These are phyloP conservation scores for Petrea volubilis DNA, from an alignment of 257 asterid genomes.

Conservation along the genomic window DNA sequence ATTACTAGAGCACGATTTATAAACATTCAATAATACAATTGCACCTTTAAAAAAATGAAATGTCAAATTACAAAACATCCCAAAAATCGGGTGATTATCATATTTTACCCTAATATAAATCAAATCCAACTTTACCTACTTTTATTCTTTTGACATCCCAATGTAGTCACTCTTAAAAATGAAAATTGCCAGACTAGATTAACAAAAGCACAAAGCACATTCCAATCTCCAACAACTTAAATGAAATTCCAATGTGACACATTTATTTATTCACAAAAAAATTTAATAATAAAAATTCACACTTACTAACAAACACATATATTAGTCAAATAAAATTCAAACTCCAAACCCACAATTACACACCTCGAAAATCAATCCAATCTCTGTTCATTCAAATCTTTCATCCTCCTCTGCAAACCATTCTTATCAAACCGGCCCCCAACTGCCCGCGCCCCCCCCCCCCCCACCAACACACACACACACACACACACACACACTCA, in stretches of 20 bases:
- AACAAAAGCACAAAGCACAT: not conserved
- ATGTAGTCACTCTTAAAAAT: not conserved
- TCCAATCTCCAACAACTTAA: not conserved
- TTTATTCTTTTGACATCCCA: slow-evolving; percentile 27
- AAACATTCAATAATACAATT: too few species aligned
- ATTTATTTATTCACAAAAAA: not conserved
- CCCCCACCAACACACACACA: not conserved
- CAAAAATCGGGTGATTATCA: too few species aligned
- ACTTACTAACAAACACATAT: slow-evolving; percentile 15
- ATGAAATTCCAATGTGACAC: not conserved
- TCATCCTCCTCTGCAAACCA: slow-evolving; percentile 25
- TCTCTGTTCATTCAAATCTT: slow-evolving; percentile 24
- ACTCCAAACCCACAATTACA: slow-evolving; percentile 20
- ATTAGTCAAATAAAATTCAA: slow-evolving; percentile 36
- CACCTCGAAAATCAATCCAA: slow-evolving; percentile 46
- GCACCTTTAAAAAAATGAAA: too few species aligned
- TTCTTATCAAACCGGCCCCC: not conserved
- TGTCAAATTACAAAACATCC: too few species aligned
- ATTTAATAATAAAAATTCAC: too few species aligned
- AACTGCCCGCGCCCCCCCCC: not conserved
- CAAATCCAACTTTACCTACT: not conserved
- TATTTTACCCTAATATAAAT: too few species aligned
- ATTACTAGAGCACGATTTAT: too few species aligned
- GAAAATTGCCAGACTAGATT: not conserved
- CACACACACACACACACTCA: too few species aligned